Evolutionary conservation across 176 grass and related monocot species (phyloP).

Genomic region (Coix lacrymajobi): DNA sequence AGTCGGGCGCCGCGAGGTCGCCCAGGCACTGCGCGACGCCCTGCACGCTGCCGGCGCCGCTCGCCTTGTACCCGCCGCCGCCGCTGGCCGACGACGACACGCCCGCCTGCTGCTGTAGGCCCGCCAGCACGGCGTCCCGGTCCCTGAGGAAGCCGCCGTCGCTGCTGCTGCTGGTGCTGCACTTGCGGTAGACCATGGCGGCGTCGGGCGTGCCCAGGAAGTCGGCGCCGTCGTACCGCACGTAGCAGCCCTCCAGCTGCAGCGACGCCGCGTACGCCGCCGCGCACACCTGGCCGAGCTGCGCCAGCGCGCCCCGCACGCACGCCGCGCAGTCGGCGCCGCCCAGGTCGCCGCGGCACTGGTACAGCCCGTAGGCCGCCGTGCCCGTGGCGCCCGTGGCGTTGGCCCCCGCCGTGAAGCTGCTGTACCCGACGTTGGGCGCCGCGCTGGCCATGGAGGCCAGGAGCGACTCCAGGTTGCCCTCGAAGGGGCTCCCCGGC

Average conservation of each 20-base stretch:
- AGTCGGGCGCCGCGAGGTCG: conserved; percentile 57
- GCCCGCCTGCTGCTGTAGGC: conserved; percentile 41
- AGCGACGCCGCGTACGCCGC: conserved; percentile 70
- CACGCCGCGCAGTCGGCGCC: conserved; percentile 56
- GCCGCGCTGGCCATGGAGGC: conserved; percentile 52
- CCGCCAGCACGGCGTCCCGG: conserved; percentile 58
- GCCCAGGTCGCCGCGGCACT: conserved; percentile 76
- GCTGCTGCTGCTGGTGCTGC: conserved; percentile 54
- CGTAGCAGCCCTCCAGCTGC: conserved; percentile 85
- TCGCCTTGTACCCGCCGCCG: conserved; percentile 33
- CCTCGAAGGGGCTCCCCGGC: conserved; percentile 49
- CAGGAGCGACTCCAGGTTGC: conserved; percentile 66
- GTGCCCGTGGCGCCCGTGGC: conserved; percentile 9
- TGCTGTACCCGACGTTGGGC: conserved; percentile 51
- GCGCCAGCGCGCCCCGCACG: conserved; percentile 45
- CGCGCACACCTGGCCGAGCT: conserved; percentile 58
- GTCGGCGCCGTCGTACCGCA: conserved; percentile 75
- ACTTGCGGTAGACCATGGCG: conserved; percentile 71
- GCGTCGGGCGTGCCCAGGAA: conserved; percentile 64
- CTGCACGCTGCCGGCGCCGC: conserved; percentile 54
- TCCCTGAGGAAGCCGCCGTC: conserved; percentile 42
- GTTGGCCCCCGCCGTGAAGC: conserved; percentile 44
- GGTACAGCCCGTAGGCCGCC: conserved; percentile 67
- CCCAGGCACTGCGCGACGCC: conserved; percentile 83
- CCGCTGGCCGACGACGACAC: no score